Evolutionary conservation across 768 basidiomycete genomes (phyloP).

Genomic region (Macrocybe gigantea): DNA sequence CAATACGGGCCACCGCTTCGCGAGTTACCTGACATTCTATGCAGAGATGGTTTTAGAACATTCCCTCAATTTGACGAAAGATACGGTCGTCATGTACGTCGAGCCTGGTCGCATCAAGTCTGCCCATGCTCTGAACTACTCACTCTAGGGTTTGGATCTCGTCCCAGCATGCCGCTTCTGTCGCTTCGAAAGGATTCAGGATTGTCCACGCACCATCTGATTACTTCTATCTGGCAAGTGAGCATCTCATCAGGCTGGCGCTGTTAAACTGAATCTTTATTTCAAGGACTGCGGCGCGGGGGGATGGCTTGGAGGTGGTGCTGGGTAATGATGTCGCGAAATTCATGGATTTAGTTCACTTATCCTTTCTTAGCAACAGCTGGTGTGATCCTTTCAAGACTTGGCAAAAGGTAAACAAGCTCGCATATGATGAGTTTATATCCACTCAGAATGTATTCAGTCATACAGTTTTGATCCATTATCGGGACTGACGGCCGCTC

Average conservation of each 20-base stretch:
- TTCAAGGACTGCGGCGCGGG: slow-evolving; percentile 65
- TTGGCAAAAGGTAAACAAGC: slow-evolving; percentile 55
- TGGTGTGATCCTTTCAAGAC: slow-evolving; percentile 81
- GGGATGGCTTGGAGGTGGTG: slow-evolving; percentile 53
- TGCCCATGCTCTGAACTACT: neutral
- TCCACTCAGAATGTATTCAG: slow-evolving; percentile 9
- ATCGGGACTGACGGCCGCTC: slow-evolving; percentile 40
- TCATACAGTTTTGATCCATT: slow-evolving; percentile 71
- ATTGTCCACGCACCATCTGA: slow-evolving; percentile 70
- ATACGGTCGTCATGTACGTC: slow-evolving; percentile 53
- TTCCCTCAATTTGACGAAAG: slow-evolving; percentile 35
- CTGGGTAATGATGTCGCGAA: slow-evolving; percentile 20
- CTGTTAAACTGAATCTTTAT: slow-evolving; percentile 9
- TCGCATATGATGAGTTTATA: neutral
- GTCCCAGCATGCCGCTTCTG: slow-evolving; percentile 47
- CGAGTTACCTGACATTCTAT: slow-evolving; percentile 26
- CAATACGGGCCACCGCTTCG: neutral
- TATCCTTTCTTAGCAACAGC: slow-evolving; percentile 34
- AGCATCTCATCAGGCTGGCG: neutral
- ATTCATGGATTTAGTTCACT: neutral
- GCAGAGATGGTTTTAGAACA: slow-evolving; percentile 63
- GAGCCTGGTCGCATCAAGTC: neutral
- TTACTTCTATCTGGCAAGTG: slow-evolving; percentile 66
- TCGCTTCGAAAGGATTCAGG: slow-evolving; percentile 51
- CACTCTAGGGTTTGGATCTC: slow-evolving; percentile 64